Evolutionary conservation across 176 grass and related monocot genomes (phyloP), one percentile per base, ranked within the genome.

Genomic region (Oryza nivara): DNA sequence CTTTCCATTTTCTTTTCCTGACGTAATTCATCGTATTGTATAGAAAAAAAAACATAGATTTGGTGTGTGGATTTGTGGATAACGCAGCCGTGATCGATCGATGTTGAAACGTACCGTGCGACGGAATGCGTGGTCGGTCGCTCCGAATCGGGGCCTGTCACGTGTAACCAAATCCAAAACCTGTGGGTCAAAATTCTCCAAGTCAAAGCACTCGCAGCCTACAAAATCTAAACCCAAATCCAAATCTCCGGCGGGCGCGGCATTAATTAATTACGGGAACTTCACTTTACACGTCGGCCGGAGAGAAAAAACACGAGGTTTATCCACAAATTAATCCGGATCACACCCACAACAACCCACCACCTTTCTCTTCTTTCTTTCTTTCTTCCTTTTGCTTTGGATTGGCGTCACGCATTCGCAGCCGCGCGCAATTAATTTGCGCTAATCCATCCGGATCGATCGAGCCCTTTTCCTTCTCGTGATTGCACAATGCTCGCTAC

Each of bases 291-390:
- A 86, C 68, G 64, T 86, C 83, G 63, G 72, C 47, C 38, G 25
- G 45, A 17, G 46, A 49, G 65, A 17, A 30, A 30, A 86, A 46
- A 67, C 40, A 3, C 10, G 34, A 44, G 51, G 36, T 26, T 25
- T 78, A 90, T 90, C 88, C 84, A 83, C 47, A 83, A 68, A 28
- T 74, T 43, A 79, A 90, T 90, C 88, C 84, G 67, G 4, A 60
- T 78, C 83, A 58, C 58, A 36, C 20, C 54, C 3, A 12, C 65
- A 52, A 36, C 34, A 38, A 76, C n/a, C 58, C 16, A 7, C 79
- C 4, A 48, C 23, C 44, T 82, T 72, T 85, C 9, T 63, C 58
- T 44, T 54, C 1, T 61, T 28, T 28, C 28, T 28, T 7, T 6
- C n/a, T 61, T 32, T 32, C 30, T 32, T 32, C 30, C n/a, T 23